Evolutionary conservation across 2,329 filamentous ascomycete genomes (phyloP).

Genomic region (Orbilia javanica): DNA sequence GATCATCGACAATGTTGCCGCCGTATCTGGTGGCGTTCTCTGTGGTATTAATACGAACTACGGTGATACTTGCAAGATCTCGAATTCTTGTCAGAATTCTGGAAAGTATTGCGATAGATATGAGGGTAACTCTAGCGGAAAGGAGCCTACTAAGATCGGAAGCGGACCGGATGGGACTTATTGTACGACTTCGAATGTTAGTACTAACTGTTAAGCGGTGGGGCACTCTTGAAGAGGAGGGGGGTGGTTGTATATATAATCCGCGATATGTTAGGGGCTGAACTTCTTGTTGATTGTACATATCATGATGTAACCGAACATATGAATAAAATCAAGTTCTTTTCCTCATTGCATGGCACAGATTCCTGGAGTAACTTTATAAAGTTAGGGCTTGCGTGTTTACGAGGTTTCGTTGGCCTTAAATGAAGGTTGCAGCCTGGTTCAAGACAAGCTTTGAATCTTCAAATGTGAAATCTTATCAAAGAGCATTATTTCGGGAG

Average conservation of each 20-base stretch:
- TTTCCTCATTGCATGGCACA: too few relatives aligned
- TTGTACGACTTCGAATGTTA: slow-evolving; percentile 60
- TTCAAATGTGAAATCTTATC: too few relatives aligned
- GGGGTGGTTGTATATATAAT: background rate
- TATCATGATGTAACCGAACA: background rate
- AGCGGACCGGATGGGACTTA: slow-evolving; percentile 64
- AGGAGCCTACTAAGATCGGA: slow-evolving; percentile 65
- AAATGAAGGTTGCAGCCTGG: too few relatives aligned
- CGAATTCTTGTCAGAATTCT: slow-evolving; percentile 64
- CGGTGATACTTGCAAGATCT: slow-evolving; percentile 67
- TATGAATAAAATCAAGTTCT: background rate
- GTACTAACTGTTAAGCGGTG: slow-evolving; percentile 9
- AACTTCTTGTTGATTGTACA: background rate
- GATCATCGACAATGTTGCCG: slow-evolving; percentile 66
- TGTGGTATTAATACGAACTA: slow-evolving; percentile 71
- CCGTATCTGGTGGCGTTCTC: slow-evolving; percentile 65
- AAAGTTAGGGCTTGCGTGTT: too few relatives aligned
- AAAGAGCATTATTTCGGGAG: too few relatives aligned
- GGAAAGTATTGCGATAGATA: slow-evolving; percentile 64
- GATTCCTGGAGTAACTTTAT: too few relatives aligned
- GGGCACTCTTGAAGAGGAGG: background rate
- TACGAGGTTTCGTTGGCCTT: too few relatives aligned
- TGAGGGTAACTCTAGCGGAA: slow-evolving; percentile 64
- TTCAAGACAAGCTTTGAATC: too few relatives aligned
- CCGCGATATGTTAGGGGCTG: background rate